Conservation (phyloP, 1,139 yeast genomes). For the Suhomyces guaymorum region DNA sequence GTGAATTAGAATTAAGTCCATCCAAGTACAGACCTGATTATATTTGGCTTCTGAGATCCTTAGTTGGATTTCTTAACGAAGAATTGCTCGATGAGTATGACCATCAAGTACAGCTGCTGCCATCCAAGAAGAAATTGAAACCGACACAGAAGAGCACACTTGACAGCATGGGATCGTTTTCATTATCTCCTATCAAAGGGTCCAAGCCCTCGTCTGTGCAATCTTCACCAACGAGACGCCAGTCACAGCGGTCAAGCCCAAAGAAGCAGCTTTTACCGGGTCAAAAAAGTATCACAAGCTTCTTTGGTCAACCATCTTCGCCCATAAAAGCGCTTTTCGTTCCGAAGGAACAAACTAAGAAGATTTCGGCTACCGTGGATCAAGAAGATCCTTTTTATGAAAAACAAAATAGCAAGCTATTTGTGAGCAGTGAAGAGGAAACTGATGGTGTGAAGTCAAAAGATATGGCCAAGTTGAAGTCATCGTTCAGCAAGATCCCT, state of each 20-base stretch:
- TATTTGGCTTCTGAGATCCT: slow-evolving; percentile 17
- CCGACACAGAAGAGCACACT: slow-evolving; percentile 16
- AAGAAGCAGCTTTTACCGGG: slow-evolving; percentile 2
- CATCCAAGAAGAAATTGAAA: slow-evolving; percentile 1
- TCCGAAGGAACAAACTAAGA: not conserved
- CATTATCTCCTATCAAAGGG: slow-evolving; percentile 1
- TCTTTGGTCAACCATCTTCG: slow-evolving; percentile 2
- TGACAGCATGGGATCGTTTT: slow-evolving; percentile 11
- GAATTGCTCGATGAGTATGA: slow-evolving; percentile 11
- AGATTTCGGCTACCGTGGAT: not conserved
- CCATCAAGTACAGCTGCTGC: slow-evolving; percentile 3
- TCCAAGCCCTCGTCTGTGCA: too few species aligned
- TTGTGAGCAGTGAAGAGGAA: not conserved
- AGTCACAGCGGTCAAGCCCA: too few species aligned
- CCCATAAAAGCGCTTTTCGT: not conserved
- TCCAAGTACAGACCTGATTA: slow-evolving; percentile 6
- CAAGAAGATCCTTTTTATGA: slow-evolving; percentile 4
- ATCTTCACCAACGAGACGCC: too few species aligned
- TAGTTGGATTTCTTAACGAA: slow-evolving; percentile 16
- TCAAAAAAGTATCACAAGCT: not conserved
- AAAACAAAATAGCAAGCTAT: not conserved
- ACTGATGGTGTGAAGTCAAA: too few species aligned
- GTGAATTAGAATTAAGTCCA: not conserved
- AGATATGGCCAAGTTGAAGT: not conserved
- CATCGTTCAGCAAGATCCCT: not conserved